Percentiles rank a stretch among this genome's conserved stretches.
These are phyloP conservation scores for Sclerotinia minor DNA, from an alignment of 2,329 filamentous ascomycete species.

Conservation along the genomic window DNA sequence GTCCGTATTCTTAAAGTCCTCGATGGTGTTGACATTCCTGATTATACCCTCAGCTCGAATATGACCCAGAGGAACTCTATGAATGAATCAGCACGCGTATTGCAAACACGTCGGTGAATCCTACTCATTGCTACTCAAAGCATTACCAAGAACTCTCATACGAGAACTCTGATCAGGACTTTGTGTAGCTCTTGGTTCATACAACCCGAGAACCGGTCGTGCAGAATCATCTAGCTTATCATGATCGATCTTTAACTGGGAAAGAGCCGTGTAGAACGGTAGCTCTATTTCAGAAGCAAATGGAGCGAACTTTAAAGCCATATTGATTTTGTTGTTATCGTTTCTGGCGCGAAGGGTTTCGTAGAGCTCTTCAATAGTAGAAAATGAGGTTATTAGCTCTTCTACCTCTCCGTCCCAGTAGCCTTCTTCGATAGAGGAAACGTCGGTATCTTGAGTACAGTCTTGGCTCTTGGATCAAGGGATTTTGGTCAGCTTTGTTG, in stretches of 20 bases:
- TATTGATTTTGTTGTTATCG: constrained; percentile 21
- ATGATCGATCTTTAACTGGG: constrained; percentile 90
- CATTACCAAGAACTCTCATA: constrained; percentile 87
- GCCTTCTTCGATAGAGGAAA: constrained; percentile 22
- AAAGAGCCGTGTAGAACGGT: constrained; percentile 91
- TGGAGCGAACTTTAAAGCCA: constrained; percentile 72
- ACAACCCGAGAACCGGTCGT: constrained; percentile 80
- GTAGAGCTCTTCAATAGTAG: constrained; percentile 9
- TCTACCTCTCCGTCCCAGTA: constrained; percentile 19
- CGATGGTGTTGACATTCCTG: constrained; percentile 93
- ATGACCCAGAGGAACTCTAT: constrained; percentile 65
- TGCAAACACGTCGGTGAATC: constrained; percentile 32
- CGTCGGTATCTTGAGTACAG: constrained; percentile 14
- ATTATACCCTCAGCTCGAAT: constrained; percentile 91
- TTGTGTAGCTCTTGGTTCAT: constrained; percentile 75
- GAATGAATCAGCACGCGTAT: constrained; percentile 22
- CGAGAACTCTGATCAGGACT: constrained; percentile 74
- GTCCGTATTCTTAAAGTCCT: constrained; percentile 85
- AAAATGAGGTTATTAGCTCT: constrained; percentile 10
- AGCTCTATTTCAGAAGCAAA: constrained; percentile 94
- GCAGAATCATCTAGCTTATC: constrained; percentile 96
- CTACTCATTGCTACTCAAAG: constrained; percentile 82
- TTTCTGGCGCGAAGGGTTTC: constrained; percentile 1
- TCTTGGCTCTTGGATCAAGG: constrained; percentile 10
- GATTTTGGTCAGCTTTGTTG: constrained; percentile 12